These are phyloP conservation scores for Pseudogymnoascus sp. DNA, from an alignment of 2,329 filamentous ascomycete genomes.

Conservation along the genomic window DNA sequence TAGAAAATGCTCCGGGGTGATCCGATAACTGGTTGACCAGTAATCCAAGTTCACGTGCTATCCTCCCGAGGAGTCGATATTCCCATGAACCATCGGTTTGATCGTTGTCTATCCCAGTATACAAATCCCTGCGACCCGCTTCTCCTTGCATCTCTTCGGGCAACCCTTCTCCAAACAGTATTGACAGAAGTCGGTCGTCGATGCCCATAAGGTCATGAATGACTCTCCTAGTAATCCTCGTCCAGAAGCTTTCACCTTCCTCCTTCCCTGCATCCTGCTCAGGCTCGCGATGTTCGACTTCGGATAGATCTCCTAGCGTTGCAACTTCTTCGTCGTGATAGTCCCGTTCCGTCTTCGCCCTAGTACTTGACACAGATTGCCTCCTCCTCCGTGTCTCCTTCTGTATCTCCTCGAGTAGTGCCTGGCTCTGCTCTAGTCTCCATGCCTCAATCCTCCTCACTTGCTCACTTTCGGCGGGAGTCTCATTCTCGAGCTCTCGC, in stretches of 20 bases:
- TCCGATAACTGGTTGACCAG: conserved; percentile 77
- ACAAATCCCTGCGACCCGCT: conserved; percentile 28
- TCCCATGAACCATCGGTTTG: conserved; percentile 51
- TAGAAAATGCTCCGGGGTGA: conserved; percentile 82
- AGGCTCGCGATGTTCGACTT: background rate
- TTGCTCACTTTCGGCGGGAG: conserved; percentile 60
- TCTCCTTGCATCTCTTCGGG: conserved; percentile 33
- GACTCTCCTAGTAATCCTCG: conserved; percentile 73
- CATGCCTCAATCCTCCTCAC: conserved; percentile 82
- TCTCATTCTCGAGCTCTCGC: conserved; percentile 44
- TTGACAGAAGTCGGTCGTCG: conserved; percentile 73
- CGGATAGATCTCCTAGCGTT: conserved; percentile 22
- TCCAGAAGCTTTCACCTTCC: conserved; percentile 64
- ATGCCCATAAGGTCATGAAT: conserved; percentile 87
- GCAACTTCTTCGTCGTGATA: conserved; percentile 25
- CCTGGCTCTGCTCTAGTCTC: conserved; percentile 82
- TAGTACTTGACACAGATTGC: conserved; percentile 48
- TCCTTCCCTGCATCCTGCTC: background rate
- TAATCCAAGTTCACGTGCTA: conserved; percentile 78
- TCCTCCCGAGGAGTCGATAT: conserved; percentile 67
- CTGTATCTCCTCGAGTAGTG: conserved; percentile 81
- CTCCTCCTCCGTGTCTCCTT: conserved; percentile 68
- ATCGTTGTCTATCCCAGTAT: conserved; percentile 24
- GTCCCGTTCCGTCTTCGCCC: conserved; percentile 26
- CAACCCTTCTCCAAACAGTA: conserved; percentile 77